phyloP scores from a whole-genome alignment of 1,284 basidiomycete genomes.

The Ceratobasidium sp. region DNA sequence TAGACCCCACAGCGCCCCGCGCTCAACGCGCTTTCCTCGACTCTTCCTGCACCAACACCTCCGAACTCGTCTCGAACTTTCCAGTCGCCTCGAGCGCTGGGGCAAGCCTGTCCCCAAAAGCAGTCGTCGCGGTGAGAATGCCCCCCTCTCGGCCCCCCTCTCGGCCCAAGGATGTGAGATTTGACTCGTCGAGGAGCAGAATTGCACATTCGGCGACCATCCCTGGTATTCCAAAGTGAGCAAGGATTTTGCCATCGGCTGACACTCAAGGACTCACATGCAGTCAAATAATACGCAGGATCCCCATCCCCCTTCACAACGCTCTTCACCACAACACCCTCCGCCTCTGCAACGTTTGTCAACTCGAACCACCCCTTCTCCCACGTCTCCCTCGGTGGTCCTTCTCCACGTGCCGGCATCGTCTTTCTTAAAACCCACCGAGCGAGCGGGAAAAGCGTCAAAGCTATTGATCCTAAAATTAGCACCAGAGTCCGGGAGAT shows the following conservation, averaged over 20 bases:
- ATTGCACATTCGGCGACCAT: constrained; percentile 84
- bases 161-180: constrained; percentile 68
- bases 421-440: constrained; percentile 66
- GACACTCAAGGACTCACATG: constrained; percentile 61
- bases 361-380: constrained; percentile 69
- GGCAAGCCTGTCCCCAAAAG: constrained; percentile 79
- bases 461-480: constrained; percentile 58
- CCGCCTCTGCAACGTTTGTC: constrained; percentile 67
- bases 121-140: constrained; percentile 81
- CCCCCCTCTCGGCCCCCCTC: constrained; percentile 79
- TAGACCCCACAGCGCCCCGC: not conserved
- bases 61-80: constrained; percentile 65
- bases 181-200: constrained; percentile 66
- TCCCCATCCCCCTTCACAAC: constrained; percentile 77
- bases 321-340: constrained; percentile 70
- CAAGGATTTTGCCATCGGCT: too few relatives aligned
- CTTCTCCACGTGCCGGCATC: constrained; percentile 69
- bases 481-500: constrained; percentile 59
- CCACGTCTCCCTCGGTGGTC: constrained; percentile 72
- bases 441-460: constrained; percentile 35
- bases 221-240: constrained; percentile 59
- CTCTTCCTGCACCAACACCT: constrained; percentile 54
- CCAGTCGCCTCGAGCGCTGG: constrained; percentile 71
- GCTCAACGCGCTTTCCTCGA: constrained; percentile 36
- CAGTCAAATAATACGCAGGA: constrained; percentile 80